Conservation (phyloP, 129 eudicot species). For the Flaveria linearis region DNA sequence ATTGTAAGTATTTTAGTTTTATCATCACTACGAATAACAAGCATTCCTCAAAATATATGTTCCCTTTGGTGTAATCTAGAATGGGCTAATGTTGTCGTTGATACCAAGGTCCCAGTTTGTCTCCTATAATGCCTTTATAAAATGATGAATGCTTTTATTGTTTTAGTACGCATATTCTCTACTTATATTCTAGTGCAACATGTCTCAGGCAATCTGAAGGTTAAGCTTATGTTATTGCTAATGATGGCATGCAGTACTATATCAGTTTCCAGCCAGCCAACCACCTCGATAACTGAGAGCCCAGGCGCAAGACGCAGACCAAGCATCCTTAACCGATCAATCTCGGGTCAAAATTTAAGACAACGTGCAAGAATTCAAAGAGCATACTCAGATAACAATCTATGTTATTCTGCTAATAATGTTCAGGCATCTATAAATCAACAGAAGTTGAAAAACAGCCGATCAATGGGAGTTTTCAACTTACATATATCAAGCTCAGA, state of each 20-base stretch:
- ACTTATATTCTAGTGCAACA: slow-evolving; percentile 3
- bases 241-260: slow-evolving; percentile 54
- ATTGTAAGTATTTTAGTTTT: too few species aligned
- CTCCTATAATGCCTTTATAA: slow-evolving; percentile 34
- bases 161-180: slow-evolving; percentile 23
- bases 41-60: too few species aligned
- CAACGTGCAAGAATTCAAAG: slow-evolving; percentile 42
- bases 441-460: slow-evolving; percentile 51
- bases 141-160: slow-evolving; percentile 22
- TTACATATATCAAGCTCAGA: slow-evolving; percentile 44
- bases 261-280: slow-evolving; percentile 40
- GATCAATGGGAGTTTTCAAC: slow-evolving; percentile 58
- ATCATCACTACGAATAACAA: too few species aligned
- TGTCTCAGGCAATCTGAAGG: slow-evolving; percentile 39
- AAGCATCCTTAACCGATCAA: slow-evolving; percentile 43
- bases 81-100: too few species aligned
- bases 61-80: too few species aligned
- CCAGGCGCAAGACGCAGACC: slow-evolving; percentile 26
- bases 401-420: slow-evolving; percentile 44
- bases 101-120: slow-evolving; percentile 43
- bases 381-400: slow-evolving; percentile 62
- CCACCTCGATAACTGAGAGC: slow-evolving; percentile 34
- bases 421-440: slow-evolving; percentile 37
- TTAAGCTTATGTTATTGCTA: slow-evolving; percentile 11
- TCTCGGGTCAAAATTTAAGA: slow-evolving; percentile 52